Base-by-base conservation (phyloP, 768 basidiomycete genomes). In the Lactarius deliciosus region DNA sequence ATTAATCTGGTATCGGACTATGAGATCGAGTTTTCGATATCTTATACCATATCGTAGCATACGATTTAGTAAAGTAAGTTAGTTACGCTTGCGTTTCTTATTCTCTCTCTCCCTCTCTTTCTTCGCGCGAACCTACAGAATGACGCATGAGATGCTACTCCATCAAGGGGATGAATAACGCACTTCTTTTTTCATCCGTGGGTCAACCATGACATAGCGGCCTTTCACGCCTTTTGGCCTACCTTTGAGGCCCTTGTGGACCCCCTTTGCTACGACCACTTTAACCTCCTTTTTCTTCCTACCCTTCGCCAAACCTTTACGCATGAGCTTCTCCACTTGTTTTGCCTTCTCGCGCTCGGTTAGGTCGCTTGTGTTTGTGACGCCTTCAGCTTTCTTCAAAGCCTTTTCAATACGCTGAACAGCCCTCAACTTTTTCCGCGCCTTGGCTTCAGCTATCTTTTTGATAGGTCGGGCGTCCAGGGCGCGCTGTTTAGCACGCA, bases 401-500 rank as follows among this genome's bases (percentile, higher is more conserved):
- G 94, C 92, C 76, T 94, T 96, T 72, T 96, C 93, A 15, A 98
- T 78, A 57, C 88, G 83, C 70, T 91, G 90, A 15, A 85, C 82
- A 13, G 95, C 93, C 77, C 89, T 93, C 74, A 92, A 79, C 79
- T 98, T 98, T 79, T 99, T 99, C 68, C 97, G 85, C 34, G 94
- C 95, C 77, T 98, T 98, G 16, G 97, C 97, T 78, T 98, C 97
- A 10, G 96, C 97, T 8, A 98, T 86, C 81, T 99, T 99, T 81
- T 97, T 98, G 79, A 99, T 98, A 20, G 97, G 97, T 30, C 97
- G 87, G 1, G 96, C 94, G 75, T 99, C 95, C 58, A 99, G 81
- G 16, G 94, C 92, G 15, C 96, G 90, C 77, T 96, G 92, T 77
- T 92, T 94, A 25, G 91, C 92, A 36, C 91, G 87, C 36, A 99